Conservation (phyloP, 768 basidiomycete genomes). For the Amyloporia xantha region DNA sequence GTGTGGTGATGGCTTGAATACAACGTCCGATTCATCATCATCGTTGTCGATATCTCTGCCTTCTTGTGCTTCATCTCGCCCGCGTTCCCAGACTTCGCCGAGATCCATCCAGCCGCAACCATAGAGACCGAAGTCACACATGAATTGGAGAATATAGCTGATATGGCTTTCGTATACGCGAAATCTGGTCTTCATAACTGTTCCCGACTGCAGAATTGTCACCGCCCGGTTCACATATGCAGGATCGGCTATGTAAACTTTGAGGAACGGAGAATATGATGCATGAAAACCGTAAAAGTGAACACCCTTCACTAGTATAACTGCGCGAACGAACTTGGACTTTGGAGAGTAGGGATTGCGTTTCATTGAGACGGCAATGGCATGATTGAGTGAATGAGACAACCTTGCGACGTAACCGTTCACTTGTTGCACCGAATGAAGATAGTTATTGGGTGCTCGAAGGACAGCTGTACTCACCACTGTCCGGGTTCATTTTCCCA, state of each 20-base stretch:
- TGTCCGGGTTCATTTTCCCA: slow-evolving; percentile 53
- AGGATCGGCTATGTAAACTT: slow-evolving; percentile 74
- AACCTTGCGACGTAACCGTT: slow-evolving; percentile 64
- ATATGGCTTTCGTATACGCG: slow-evolving; percentile 87
- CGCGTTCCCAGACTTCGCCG: slow-evolving; percentile 56
- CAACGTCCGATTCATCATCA: slow-evolving; percentile 7
- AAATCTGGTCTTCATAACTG: slow-evolving; percentile 74
- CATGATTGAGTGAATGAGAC: slow-evolving; percentile 74
- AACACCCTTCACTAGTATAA: slow-evolving; percentile 87
- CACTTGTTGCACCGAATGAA: slow-evolving; percentile 38
- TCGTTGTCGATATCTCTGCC: slow-evolving; percentile 11
- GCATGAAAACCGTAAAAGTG: slow-evolving; percentile 94
- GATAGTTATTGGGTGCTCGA: neutral
- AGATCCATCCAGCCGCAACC: slow-evolving; percentile 90
- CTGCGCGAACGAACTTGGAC: slow-evolving; percentile 62
- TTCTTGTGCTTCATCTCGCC: slow-evolving; percentile 23
- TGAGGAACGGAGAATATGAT: slow-evolving; percentile 81
- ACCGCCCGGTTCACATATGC: slow-evolving; percentile 57
- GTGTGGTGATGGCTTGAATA: slow-evolving; percentile 48
- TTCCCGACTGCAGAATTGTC: slow-evolving; percentile 75
- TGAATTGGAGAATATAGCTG: slow-evolving; percentile 82
- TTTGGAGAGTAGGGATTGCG: slow-evolving; percentile 55
- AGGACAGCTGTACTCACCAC: slow-evolving; percentile 41
- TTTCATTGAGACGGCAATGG: slow-evolving; percentile 75
- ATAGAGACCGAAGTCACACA: slow-evolving; percentile 92